Evolutionary conservation across 495 filamentous ascomycete genomes (phyloP).

Genomic region (Beverwykella pulmonaria): DNA sequence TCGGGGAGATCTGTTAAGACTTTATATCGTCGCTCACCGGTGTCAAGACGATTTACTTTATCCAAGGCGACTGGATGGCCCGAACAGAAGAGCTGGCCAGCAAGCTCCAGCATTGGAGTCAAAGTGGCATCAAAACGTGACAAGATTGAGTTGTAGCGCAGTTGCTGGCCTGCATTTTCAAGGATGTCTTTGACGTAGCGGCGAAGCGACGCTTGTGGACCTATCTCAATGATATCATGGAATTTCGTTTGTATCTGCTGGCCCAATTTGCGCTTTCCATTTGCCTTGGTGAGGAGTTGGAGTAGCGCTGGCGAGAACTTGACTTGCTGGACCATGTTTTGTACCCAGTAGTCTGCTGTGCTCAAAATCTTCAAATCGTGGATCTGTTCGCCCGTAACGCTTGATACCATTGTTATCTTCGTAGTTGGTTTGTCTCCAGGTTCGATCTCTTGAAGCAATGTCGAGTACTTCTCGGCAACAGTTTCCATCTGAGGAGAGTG

Average conservation of each 20-base stretch:
- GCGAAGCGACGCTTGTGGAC: constrained; percentile 65
- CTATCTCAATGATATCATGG: constrained; percentile 52
- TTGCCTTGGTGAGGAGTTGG: not conserved
- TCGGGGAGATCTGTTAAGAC: constrained; percentile 20
- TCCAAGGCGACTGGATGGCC: not conserved
- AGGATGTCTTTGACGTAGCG: constrained; percentile 50
- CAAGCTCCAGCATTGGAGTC: not conserved
- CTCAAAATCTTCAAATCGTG: not conserved
- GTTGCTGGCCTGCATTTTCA: not conserved
- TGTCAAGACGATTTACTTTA: not conserved
- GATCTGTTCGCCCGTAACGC: constrained; percentile 41
- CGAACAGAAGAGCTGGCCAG: not conserved
- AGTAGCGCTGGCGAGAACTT: constrained; percentile 44
- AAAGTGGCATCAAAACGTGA: no score
- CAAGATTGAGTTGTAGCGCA: not conserved
- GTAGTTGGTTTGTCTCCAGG: not conserved
- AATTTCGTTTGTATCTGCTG: not conserved
- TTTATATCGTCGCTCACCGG: no score
- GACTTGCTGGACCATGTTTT: constrained; percentile 52
- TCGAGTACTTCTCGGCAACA: constrained; percentile 29
- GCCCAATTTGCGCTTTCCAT: no score
- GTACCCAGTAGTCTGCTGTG: constrained; percentile 49
- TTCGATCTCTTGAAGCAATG: not conserved
- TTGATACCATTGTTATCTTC: constrained; percentile 33
- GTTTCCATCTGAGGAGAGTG: constrained; percentile 45